Conservation (phyloP, 2,329 filamentous ascomycete genomes). For the Pseudogymnoascus pannorum region DNA sequence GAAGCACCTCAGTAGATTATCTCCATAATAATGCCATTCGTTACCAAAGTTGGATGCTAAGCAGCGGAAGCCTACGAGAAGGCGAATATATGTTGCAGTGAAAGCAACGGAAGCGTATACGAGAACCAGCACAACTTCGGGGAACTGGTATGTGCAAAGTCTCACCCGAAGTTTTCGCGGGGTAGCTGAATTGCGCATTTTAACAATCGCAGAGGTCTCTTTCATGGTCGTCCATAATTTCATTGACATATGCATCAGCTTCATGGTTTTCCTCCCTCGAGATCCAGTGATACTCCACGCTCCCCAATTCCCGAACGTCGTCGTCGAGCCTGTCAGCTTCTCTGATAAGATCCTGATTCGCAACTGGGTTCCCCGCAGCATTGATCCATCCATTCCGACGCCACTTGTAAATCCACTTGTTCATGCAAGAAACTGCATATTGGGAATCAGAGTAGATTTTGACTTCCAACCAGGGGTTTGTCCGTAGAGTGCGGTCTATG, state of each 20-base stretch:
- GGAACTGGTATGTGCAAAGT: too few species aligned
- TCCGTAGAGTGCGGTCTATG: slow-evolving; percentile 18
- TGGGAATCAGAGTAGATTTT: slow-evolving; percentile 31
- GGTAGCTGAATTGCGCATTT: too few species aligned
- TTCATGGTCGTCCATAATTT: slow-evolving; percentile 23
- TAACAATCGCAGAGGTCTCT: too few species aligned
- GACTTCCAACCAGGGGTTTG: slow-evolving; percentile 20
- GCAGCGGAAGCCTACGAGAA: too few species aligned
- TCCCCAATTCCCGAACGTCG: slow-evolving; percentile 22
- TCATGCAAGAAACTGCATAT: slow-evolving; percentile 32
- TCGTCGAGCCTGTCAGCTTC: slow-evolving; percentile 24
- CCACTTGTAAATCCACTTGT: slow-evolving; percentile 30
- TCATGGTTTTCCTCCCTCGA: slow-evolving; percentile 28
- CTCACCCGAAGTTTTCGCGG: too few species aligned
- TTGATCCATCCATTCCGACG: slow-evolving; percentile 29
- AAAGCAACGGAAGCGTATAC: too few species aligned
- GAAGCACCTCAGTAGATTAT: too few species aligned
- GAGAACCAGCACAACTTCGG: too few species aligned
- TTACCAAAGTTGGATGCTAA: too few species aligned
- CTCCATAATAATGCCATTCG: too few species aligned
- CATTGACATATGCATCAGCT: slow-evolving; percentile 29
- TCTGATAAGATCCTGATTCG: slow-evolving; percentile 32
- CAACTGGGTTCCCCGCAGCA: slow-evolving; percentile 24
- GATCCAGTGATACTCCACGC: slow-evolving; percentile 29
- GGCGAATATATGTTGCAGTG: too few species aligned